Base-by-base conservation (phyloP, 169 alveolate species). In the Eimeria sp. region DNA sequence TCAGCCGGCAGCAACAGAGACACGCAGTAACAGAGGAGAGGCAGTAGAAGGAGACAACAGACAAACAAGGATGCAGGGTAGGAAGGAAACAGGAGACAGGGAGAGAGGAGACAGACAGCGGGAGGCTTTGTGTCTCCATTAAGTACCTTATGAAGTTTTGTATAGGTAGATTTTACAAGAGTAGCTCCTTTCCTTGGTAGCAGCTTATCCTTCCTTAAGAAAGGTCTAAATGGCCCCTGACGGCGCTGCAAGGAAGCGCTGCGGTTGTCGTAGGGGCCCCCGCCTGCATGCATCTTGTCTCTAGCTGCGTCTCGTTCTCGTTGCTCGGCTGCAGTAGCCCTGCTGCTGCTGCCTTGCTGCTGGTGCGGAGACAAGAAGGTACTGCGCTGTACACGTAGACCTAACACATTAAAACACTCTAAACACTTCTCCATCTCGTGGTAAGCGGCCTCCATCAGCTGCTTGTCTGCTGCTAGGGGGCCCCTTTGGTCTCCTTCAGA, bases 61-160 rank as follows among this genome's bases (percentile, higher is more conserved):
- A 34, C 40, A 34, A 34, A 34, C 40, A 34, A 34, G 40, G 40
- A 34, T 34, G 40, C 40, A 65, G 75, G 75, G 20, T 20, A 16
- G 9, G 75, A 16, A 65, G 75, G 30, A 65, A 3, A 65, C n/a
- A 73, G 30, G 84, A 14, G 27, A 14, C 51, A 40, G 84, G 22
- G 11, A 5, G 9, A 40, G 30, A 73, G 11, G 84, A 73, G 16
- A 27, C 11, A 67, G 7, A 67, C 20, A 18, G n/a, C n/a, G 2
- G 25, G 78, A 9, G 40, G 72, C 72, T 1, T 61, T 61, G 72
- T 16, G 72, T 16, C 27, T 61, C 22, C 73, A 7, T 57, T 27
- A 70, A 34, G 16, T 70, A 95, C 96, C 96, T 84, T 95, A 43
- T 95, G 96, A 3, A 95, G 58, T 49, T 95, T 95, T 16, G 96